Evolutionary conservation across 495 filamentous ascomycete genomes (phyloP).

Genomic region (Penicillium salamii): DNA sequence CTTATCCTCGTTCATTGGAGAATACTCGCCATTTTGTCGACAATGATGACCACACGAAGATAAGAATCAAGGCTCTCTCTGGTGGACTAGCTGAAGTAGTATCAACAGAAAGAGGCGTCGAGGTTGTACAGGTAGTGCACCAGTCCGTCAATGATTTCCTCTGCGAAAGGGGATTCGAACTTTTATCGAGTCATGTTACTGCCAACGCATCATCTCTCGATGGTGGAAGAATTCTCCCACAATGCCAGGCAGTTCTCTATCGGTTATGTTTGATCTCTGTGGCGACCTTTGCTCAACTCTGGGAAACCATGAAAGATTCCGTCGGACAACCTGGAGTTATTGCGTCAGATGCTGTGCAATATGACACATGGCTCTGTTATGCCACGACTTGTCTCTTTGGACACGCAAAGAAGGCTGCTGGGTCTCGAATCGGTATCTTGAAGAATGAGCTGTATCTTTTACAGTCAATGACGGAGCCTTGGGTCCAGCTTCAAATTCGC

Average conservation of each 20-base stretch:
- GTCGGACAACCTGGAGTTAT: neutral
- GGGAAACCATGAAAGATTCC: neutral
- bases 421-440: neutral
- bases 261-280: constrained; percentile 6
- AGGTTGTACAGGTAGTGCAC: constrained; percentile 15
- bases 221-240: neutral
- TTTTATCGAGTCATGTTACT: constrained; percentile 15
- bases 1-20: neutral
- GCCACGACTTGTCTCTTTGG: constrained; percentile 7
- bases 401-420: constrained; percentile 8
- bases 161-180: constrained; percentile 3
- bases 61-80: constrained; percentile 7
- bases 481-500: neutral
- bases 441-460: constrained; percentile 4
- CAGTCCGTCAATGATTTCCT: constrained; percentile 19
- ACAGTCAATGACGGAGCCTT: neutral
- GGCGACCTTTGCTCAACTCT: neutral
- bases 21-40: constrained; percentile 3
- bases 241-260: constrained; percentile 5
- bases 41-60: constrained; percentile 7
- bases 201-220: neutral
- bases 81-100: constrained; percentile 14
- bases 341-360: neutral
- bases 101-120: neutral
- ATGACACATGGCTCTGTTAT: constrained; percentile 1